phyloP scores from a whole-genome alignment of 2,329 filamentous ascomycete species.

The Beauveria scarabaeidicola region DNA sequence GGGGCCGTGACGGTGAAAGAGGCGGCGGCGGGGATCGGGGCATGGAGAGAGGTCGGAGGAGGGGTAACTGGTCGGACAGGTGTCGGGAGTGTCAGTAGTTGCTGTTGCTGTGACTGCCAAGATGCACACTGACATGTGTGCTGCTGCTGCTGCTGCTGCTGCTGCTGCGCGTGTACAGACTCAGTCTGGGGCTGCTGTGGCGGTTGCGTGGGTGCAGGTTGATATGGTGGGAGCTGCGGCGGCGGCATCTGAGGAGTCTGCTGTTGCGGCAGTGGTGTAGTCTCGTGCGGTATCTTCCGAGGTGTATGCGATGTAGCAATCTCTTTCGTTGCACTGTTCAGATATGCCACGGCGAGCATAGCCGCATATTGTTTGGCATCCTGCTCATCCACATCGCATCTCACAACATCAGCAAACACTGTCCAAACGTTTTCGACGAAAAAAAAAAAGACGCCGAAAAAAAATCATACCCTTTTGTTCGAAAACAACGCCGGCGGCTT shows the following conservation, averaged over 20 bases:
- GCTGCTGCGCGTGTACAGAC: no score
- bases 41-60: neutral
- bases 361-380: constrained; percentile 46
- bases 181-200: no score
- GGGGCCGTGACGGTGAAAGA: neutral
- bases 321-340: constrained; percentile 17
- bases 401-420: neutral
- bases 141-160: no score
- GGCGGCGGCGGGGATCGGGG: neutral
- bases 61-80: neutral
- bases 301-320: neutral
- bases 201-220: neutral
- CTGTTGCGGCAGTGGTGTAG: neutral
- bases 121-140: no score
- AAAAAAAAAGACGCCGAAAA: no score
- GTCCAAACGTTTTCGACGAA: neutral
- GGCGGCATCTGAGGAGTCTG: neutral
- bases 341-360: constrained; percentile 36
- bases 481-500: constrained; percentile 28
- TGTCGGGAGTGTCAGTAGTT: neutral
- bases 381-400: constrained; percentile 13
- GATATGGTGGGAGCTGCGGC: neutral
- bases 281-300: neutral
- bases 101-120: neutral
- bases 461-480: constrained; percentile 33